phyloP scores from a whole-genome alignment of 352 stramenopile genomes.

The Plasmopara muralis region DNA sequence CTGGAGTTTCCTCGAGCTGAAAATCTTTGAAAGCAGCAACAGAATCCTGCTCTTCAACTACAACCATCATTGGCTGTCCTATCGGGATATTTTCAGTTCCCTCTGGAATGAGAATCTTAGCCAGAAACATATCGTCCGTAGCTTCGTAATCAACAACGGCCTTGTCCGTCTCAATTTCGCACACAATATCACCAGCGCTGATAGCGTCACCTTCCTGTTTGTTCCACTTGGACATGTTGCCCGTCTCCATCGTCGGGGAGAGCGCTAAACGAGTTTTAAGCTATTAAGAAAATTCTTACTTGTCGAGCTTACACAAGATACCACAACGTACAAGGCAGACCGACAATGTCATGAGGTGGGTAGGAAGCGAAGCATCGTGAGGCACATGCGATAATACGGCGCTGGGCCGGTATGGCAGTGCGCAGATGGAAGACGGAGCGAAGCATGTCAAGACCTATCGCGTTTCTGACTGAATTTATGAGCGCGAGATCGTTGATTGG shows the following conservation, averaged over 20 bases:
- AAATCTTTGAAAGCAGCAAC: slow-evolving; percentile 70
- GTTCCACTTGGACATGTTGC: slow-evolving; percentile 94
- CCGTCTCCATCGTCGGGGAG: slow-evolving; percentile 96
- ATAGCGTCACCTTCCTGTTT: slow-evolving; percentile 91
- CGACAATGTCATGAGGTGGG: slow-evolving; percentile 70
- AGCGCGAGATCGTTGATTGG: slow-evolving; percentile 5
- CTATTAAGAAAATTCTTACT: background rate
- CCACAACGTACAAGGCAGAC: slow-evolving; percentile 51
- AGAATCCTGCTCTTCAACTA: slow-evolving; percentile 86
- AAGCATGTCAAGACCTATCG: slow-evolving; percentile 27
- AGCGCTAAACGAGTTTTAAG: slow-evolving; percentile 53
- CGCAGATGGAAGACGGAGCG: slow-evolving; percentile 49
- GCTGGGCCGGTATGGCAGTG: slow-evolving; percentile 25
- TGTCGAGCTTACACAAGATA: background rate
- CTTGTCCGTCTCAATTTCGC: slow-evolving; percentile 99
- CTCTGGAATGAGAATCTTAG: slow-evolving; percentile 93
- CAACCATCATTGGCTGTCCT: slow-evolving; percentile 94
- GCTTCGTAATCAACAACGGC: slow-evolving; percentile 98
- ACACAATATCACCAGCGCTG: slow-evolving; percentile 91
- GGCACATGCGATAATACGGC: slow-evolving; percentile 28
- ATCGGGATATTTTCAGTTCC: slow-evolving; percentile 87
- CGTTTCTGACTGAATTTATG: slow-evolving; percentile 3
- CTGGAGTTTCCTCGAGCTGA: slow-evolving; percentile 48
- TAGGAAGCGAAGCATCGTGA: slow-evolving; percentile 63
- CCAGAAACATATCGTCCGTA: slow-evolving; percentile 95